Evolutionary conservation across 305 asterid species (phyloP).

Genomic region (Andrographis paniculata): DNA sequence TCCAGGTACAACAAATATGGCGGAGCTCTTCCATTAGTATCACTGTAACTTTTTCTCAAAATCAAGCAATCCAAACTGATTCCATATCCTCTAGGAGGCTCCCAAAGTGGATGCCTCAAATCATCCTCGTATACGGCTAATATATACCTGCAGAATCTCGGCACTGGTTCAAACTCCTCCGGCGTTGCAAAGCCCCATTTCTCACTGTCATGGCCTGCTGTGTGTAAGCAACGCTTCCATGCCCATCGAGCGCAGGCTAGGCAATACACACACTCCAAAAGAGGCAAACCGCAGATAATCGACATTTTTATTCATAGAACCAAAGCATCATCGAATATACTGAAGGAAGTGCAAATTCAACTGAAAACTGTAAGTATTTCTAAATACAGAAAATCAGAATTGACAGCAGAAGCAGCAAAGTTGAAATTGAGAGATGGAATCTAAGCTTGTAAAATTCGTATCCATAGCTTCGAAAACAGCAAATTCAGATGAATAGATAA

Average conservation of each 20-base stretch:
- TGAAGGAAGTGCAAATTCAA: not conserved
- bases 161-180: constrained; percentile 77
- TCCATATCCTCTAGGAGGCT: constrained; percentile 79
- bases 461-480: too few species aligned
- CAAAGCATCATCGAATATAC: constrained; percentile 7
- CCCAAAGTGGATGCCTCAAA: constrained; percentile 63
- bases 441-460: too few species aligned
- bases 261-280: constrained; percentile 78
- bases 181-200: constrained; percentile 61
- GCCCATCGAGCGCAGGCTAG: constrained; percentile 86
- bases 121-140: constrained; percentile 74
- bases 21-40: constrained; percentile 58
- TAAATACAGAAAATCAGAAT: too few species aligned
- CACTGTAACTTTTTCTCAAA: constrained; percentile 45
- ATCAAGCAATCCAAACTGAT: constrained; percentile 49
- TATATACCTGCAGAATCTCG: constrained; percentile 76
- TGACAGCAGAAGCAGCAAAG: too few species aligned
- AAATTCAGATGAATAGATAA: too few species aligned
- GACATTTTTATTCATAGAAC: constrained; percentile 42
- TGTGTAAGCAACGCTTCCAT: constrained; percentile 82
- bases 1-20: constrained; percentile 67
- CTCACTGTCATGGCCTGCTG: constrained; percentile 79
- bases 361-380: not conserved
- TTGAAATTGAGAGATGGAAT: too few species aligned
- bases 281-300: constrained; percentile 63